Base-by-base conservation (phyloP, 2,329 filamentous ascomycete genomes). In the Diaporthe helianthi region DNA sequence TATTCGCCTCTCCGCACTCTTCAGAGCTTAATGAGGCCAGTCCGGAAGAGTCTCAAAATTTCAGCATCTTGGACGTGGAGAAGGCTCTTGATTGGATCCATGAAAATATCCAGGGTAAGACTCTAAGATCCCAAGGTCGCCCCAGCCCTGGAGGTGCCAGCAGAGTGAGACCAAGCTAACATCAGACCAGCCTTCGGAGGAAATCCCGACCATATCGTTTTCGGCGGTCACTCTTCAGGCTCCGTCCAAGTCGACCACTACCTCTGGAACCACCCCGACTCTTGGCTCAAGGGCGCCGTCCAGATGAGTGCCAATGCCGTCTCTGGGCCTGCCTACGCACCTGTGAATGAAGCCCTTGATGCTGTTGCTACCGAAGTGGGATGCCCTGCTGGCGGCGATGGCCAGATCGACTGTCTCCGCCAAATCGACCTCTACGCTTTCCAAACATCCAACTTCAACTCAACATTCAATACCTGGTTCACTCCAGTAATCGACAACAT, bases 1-100 rank as follows among this genome's bases (percentile, higher is more conserved):
- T 83, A 47, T 83, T 81, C 60, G 82, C 81, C 9, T 83, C 82
- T 6, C 79, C 82, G 5, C 76, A 82, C 67, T 82, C 81, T 19
- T 75, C 80, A 4, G 77, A 82, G 74, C 73, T 83, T 26, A 66
- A 73, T 44, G 68, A 53, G 9, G 55, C 75, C 65, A 75, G 77
- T 49, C 77, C 76, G 54, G 78, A 64, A 17, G 60, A 64, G 36
- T 29, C 54, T 2, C 54, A 58, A 10, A 58, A 44, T 17, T 58
- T 58, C 9, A 58, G 54, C 8, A n/a, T 58, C 36, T 36, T 44
- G 36, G 54, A 58, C 54, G 54, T 29, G 5, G 54, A 58, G 13
- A 58, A 58, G 24, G 54, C 54, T 4, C 54, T 58, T 19, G 54
- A 58, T 13, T 58, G 54, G 54, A 9, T 58, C 8, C 54, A 22